Conservation (phyloP, 192 early-diverging fungal species). For the Thamnidium elegans region DNA sequence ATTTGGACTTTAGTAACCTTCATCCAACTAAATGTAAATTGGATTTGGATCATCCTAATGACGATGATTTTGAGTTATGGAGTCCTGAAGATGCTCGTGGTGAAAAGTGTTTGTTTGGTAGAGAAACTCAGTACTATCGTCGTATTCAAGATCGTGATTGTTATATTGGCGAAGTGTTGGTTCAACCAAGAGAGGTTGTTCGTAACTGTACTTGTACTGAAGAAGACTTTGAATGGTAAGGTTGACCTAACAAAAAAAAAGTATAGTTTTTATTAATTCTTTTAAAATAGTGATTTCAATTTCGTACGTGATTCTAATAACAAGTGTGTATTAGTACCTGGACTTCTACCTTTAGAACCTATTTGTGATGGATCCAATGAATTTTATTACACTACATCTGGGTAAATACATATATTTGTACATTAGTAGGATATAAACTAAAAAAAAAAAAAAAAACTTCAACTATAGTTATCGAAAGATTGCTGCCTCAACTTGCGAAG, state of each 20-base stretch:
- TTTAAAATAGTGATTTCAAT: conserved; percentile 59
- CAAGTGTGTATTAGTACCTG: conserved; percentile 64
- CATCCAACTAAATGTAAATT: conserved; percentile 39
- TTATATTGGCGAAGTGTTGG: conserved; percentile 70
- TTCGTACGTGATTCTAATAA: conserved; percentile 65
- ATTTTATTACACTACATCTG: conserved; percentile 70
- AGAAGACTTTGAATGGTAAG: conserved; percentile 82
- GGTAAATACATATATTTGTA: conserved; percentile 21
- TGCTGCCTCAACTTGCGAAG: conserved; percentile 77
- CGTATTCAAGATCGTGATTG: conserved; percentile 66
- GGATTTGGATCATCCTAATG: conserved; percentile 38
- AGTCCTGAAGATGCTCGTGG: conserved; percentile 49
- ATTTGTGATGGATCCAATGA: conserved; percentile 55
- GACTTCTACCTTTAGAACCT: conserved; percentile 50
- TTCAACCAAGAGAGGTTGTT: conserved; percentile 50
- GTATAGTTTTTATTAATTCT: background rate
- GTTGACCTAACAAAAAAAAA: background rate
- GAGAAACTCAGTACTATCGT: conserved; percentile 66
- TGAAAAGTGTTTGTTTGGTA: conserved; percentile 63
- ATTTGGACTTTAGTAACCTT: conserved; percentile 49
- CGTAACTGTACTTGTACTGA: conserved; percentile 72
- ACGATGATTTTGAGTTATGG: conserved; percentile 74
- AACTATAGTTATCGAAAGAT: conserved; percentile 78
- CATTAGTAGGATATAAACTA: background rate
- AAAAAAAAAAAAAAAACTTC: background rate